Evolutionary conservation across 1,139 yeast species (phyloP).

Genomic region (Magnusiomyces fungicola): DNA sequence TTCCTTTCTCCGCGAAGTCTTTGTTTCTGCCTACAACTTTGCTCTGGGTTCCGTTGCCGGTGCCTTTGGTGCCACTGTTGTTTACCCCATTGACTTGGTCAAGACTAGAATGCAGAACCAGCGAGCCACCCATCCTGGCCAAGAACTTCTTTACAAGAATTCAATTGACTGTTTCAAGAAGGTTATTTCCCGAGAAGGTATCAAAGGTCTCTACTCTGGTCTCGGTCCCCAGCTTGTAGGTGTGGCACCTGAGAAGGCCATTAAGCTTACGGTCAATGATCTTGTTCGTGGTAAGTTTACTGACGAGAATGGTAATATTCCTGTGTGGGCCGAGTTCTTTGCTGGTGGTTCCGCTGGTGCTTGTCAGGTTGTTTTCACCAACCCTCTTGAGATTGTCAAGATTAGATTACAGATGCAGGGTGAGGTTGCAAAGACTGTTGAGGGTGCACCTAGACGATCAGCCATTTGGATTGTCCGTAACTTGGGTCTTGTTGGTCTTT

Average conservation of each 20-base stretch:
- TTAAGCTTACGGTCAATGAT: conserved; percentile 91
- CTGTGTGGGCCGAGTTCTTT: conserved; percentile 63
- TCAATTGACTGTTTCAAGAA: conserved; percentile 82
- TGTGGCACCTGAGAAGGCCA: conserved; percentile 98
- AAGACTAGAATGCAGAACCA: conserved; percentile 98
- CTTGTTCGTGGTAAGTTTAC: conserved; percentile 70
- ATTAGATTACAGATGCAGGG: conserved; percentile 95
- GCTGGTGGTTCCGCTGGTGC: conserved; percentile 97
- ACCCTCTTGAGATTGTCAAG: conserved; percentile 93
- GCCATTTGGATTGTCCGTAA: conserved; percentile 72
- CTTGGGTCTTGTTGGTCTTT: conserved; percentile 77
- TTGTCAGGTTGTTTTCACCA: conserved; percentile 92
- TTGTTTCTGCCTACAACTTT: conserved; percentile 84
- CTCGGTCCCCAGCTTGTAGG: conserved; percentile 92
- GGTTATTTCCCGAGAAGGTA: conserved; percentile 70
- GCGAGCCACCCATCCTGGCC: conserved; percentile 53
- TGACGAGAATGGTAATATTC: conserved; percentile 44
- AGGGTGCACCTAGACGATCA: conserved; percentile 37
- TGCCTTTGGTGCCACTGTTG: conserved; percentile 97
- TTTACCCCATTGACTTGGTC: conserved; percentile 92
- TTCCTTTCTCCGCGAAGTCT: conserved; percentile 41
- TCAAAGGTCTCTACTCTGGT: conserved; percentile 87
- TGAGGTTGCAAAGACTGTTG: conserved; percentile 45
- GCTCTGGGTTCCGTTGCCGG: conserved; percentile 92
- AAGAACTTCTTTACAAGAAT: conserved; percentile 53